Evolutionary conservation across 73 alveolate species (phyloP).

Genomic region (Urostyla sp.): DNA sequence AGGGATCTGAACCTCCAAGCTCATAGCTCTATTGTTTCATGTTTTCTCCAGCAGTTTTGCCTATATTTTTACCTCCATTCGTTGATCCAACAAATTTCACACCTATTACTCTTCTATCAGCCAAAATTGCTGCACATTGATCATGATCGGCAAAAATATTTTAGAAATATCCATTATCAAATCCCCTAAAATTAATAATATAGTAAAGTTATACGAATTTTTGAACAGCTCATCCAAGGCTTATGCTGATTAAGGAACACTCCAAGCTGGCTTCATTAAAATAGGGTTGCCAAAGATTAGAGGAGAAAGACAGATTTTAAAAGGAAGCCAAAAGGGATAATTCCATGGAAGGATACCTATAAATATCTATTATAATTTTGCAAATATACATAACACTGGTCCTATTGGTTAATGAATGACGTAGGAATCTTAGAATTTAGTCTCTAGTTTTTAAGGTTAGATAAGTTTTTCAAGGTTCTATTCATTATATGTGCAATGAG

Average conservation of each 20-base stretch:
- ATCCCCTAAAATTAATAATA: not conserved
- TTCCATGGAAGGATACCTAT: constrained; percentile 83
- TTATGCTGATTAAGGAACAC: constrained; percentile 67
- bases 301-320: constrained; percentile 76
- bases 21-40: constrained; percentile 79
- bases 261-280: constrained; percentile 76
- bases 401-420: constrained; percentile 81
- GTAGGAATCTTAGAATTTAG: constrained; percentile 69
- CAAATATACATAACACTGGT: constrained; percentile 44
- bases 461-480: constrained; percentile 64
- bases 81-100: constrained; percentile 85
- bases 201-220: constrained; percentile 50
- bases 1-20: constrained; percentile 94
- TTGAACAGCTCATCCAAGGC: constrained; percentile 64
- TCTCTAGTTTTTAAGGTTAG: constrained; percentile 35
- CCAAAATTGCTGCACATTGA: constrained; percentile 66
- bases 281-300: constrained; percentile 83
- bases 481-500: constrained; percentile 63
- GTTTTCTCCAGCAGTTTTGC: constrained; percentile 75
- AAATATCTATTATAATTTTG: not conserved
- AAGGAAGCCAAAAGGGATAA: constrained; percentile 88
- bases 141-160: constrained; percentile 66
- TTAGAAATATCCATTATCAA: constrained; percentile 63
- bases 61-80: constrained; percentile 82
- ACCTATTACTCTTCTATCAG: constrained; percentile 76